Percentiles rank a stretch among this genome's conserved stretches.
Conservation (phyloP, 2,329 filamentous ascomycete genomes). For the Talaromyces pinophilus region DNA sequence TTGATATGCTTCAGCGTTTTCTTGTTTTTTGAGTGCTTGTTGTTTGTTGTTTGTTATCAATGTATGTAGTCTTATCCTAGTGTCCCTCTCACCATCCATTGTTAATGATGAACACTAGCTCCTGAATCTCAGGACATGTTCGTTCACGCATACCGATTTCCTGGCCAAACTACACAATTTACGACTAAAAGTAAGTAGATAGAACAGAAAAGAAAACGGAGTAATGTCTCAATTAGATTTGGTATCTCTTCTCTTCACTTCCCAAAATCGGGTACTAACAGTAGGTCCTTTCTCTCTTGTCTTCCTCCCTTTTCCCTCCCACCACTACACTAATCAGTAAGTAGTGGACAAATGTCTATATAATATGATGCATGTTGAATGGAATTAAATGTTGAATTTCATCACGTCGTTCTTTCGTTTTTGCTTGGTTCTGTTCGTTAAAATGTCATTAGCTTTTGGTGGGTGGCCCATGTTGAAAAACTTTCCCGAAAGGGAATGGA, state of each 20-base stretch:
- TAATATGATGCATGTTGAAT: conserved; percentile 24
- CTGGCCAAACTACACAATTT: neutral
- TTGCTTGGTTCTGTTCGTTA: neutral
- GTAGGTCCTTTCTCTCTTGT: neutral
- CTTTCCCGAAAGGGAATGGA: neutral
- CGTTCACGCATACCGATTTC: neutral
- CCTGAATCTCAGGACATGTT: neutral
- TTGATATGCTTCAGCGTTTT: neutral
- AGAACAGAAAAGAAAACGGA: neutral
- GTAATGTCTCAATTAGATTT: neutral
- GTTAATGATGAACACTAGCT: neutral
- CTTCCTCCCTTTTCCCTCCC: neutral
- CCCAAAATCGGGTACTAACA: neutral
- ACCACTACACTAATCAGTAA: no score
- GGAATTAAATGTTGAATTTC: conserved; percentile 26
- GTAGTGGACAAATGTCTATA: neutral
- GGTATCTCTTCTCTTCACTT: neutral
- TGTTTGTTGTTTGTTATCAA: neutral
- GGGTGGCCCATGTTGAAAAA: neutral
- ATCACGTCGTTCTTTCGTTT: conserved; percentile 17
- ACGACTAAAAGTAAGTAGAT: neutral
- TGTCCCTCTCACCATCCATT: neutral
- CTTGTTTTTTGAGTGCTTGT: neutral
- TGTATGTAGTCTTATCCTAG: neutral
- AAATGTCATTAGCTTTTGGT: conserved; percentile 15